Percentiles rank a stretch among this genome's conserved stretches.
phyloP scores from a whole-genome alignment of 1,284 basidiomycete species.

The Ganoderma boninense region DNA sequence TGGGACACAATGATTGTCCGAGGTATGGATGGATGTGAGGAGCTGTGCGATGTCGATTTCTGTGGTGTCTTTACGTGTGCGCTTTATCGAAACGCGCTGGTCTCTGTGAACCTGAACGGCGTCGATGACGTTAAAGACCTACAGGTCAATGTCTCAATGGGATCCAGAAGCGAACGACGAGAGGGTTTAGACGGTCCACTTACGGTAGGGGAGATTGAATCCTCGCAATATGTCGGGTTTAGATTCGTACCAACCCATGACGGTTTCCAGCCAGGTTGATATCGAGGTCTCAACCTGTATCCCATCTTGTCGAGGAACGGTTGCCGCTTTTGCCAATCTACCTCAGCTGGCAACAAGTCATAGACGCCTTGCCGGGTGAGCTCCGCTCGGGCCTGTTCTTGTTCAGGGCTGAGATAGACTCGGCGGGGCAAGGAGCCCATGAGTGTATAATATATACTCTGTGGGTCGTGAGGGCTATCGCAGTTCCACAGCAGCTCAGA shows the following conservation, averaged over 20 bases:
- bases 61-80: conserved; percentile 6
- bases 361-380: neutral
- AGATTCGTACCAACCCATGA: conserved; percentile 20
- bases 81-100: conserved; percentile 34
- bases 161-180: neutral
- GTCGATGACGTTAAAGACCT: conserved; percentile 27
- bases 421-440: neutral
- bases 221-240: conserved; percentile 20
- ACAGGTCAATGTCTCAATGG: neutral
- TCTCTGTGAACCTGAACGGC: conserved; percentile 30
- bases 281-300: conserved; percentile 16
- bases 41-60: conserved; percentile 21
- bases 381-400: neutral
- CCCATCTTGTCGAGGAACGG: conserved; percentile 8
- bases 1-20: conserved; percentile 30
- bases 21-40: conserved; percentile 7
- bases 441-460: neutral
- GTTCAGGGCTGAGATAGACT: neutral
- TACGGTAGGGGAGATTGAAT: conserved; percentile 6
- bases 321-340: conserved; percentile 16
- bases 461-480: neutral
- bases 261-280: conserved; percentile 16
- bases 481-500: neutral
- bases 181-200: neutral
- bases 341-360: neutral